phyloP scores from a whole-genome alignment of 2,329 filamentous ascomycete species.

The Epichloe brachyelytri region DNA sequence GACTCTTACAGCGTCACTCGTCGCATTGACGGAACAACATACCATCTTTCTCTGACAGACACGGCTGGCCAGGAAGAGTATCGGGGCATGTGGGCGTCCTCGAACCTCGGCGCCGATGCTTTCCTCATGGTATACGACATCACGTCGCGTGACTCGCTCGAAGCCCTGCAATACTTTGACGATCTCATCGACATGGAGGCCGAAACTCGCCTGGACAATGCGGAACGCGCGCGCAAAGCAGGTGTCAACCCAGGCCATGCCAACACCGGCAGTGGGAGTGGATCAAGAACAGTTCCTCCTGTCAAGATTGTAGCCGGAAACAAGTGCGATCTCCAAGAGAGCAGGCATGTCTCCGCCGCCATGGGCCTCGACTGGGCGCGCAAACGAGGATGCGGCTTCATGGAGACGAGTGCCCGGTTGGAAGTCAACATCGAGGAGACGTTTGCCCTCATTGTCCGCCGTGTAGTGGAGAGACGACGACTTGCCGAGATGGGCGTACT shows the following conservation, averaged over 20 bases:
- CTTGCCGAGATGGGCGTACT: slow-evolving; percentile 34
- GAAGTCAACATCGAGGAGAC: slow-evolving; percentile 87
- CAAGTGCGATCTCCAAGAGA: slow-evolving; percentile 69
- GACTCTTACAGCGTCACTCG: slow-evolving; percentile 79
- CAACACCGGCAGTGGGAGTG: slow-evolving; percentile 18
- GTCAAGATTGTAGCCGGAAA: slow-evolving; percentile 78
- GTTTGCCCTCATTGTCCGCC: slow-evolving; percentile 56
- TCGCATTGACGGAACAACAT: slow-evolving; percentile 65
- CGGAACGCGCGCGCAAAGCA: slow-evolving; percentile 34
- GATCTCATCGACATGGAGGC: slow-evolving; percentile 75
- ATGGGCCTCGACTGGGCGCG: slow-evolving; percentile 68
- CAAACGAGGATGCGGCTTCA: slow-evolving; percentile 63
- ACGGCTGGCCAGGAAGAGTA: slow-evolving; percentile 87
- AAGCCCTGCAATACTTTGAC: slow-evolving; percentile 65
- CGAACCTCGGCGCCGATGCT: slow-evolving; percentile 67
- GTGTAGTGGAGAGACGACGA: slow-evolving; percentile 45
- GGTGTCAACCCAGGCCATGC: slow-evolving; percentile 21
- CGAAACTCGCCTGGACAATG: slow-evolving; percentile 54
- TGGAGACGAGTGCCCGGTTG: slow-evolving; percentile 75
- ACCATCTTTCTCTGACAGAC: slow-evolving; percentile 69
- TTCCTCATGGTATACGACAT: slow-evolving; percentile 86
- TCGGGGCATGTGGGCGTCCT: slow-evolving; percentile 71
- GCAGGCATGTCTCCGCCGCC: slow-evolving; percentile 54
- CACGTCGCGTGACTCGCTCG: slow-evolving; percentile 54
- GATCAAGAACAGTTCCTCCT: slow-evolving; percentile 47